Conservation (phyloP, 2,329 filamentous ascomycete genomes). For the Cryphonectria carpinicola region DNA sequence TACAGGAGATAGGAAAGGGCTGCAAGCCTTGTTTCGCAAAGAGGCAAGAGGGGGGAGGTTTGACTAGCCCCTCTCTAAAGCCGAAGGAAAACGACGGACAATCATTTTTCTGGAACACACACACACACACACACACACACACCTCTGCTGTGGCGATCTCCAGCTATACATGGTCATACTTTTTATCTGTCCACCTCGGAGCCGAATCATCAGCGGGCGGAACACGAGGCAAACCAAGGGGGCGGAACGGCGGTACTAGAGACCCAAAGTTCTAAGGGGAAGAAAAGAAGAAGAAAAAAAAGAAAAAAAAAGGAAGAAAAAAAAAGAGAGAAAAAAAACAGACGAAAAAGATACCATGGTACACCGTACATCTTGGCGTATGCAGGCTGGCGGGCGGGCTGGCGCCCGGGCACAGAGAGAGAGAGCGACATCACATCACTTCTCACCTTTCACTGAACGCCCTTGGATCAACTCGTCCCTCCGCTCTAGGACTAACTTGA, state of each 20-base stretch:
- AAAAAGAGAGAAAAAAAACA: not conserved
- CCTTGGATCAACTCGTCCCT: not conserved
- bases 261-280: not conserved
- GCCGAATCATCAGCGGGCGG: slow-evolving; percentile 1
- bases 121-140: not conserved
- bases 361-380: not conserved
- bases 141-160: not conserved
- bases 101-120: not conserved
- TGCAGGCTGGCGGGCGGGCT: not conserved
- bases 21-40: slow-evolving; percentile 1
- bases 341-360: not conserved
- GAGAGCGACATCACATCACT: not conserved
- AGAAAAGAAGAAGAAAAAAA: no score
- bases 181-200: not conserved
- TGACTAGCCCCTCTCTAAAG: not conserved
- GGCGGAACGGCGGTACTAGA: not conserved
- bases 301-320: no score
- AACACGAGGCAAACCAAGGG: not conserved
- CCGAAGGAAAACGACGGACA: not conserved
- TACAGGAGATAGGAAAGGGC: not conserved
- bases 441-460: not conserved
- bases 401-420: not conserved
- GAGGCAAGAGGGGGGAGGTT: not conserved
- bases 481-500: not conserved
- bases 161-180: not conserved